phyloP scores from a whole-genome alignment of 805 yeast species.

The Cyberlindnera amylophila region DNA sequence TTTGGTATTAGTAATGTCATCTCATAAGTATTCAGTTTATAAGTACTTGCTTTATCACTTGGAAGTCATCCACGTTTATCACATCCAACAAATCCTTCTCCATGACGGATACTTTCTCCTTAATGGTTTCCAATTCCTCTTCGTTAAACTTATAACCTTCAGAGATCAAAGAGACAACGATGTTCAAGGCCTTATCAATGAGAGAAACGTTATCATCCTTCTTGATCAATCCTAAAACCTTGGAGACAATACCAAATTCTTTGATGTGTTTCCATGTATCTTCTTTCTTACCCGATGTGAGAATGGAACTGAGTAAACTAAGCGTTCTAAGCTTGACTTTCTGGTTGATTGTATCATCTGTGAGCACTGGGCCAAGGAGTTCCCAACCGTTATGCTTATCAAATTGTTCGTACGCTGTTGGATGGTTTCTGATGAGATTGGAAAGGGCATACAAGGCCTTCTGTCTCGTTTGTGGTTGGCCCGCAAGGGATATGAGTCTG shows the following conservation, averaged over 20 bases:
- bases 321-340: constrained; percentile 51
- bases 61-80: constrained; percentile 52
- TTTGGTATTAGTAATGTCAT: constrained; percentile 12
- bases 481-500: constrained; percentile 42
- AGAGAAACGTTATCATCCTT: constrained; percentile 40
- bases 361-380: constrained; percentile 34
- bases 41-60: constrained; percentile 43
- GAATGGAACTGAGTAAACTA: constrained; percentile 54
- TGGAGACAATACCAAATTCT: constrained; percentile 26
- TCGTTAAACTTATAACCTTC: constrained; percentile 43
- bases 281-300: constrained; percentile 45
- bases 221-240: constrained; percentile 26
- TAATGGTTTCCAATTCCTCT: constrained; percentile 38
- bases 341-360: constrained; percentile 23
- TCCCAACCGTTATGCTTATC: constrained; percentile 60
- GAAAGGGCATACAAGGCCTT: constrained; percentile 81
- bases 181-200: constrained; percentile 53
- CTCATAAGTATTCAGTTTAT: too few species aligned
- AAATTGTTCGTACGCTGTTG: constrained; percentile 52
- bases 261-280: constrained; percentile 38
- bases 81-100: constrained; percentile 41
- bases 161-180: constrained; percentile 43
- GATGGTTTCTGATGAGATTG: constrained; percentile 66
- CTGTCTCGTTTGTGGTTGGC: constrained; percentile 30
- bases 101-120: constrained; percentile 35